phyloP scores from a whole-genome alignment of 2,329 filamentous ascomycete species.

The Graphiopsis chlorocephala region DNA sequence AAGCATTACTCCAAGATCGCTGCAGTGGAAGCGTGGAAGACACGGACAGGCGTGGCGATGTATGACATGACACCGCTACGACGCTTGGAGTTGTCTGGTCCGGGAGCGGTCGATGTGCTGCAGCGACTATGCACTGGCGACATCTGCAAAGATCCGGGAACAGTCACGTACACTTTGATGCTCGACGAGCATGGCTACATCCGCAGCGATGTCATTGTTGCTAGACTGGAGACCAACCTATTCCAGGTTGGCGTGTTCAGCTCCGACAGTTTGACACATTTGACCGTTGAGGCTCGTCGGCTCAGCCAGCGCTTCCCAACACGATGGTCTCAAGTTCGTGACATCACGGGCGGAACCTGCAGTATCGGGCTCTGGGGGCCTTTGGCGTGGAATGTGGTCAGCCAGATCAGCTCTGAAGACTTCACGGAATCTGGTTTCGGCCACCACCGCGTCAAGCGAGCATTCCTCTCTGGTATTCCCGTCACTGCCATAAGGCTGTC shows the following conservation, averaged over 20 bases:
- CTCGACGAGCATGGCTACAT: constrained; percentile 55
- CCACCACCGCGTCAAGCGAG: constrained; percentile 51
- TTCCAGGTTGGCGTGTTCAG: constrained; percentile 60
- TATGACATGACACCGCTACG: constrained; percentile 63
- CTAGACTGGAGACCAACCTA: constrained; percentile 48
- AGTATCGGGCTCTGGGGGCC: constrained; percentile 64
- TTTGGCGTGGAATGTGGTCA: constrained; percentile 51
- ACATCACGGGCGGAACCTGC: constrained; percentile 60
- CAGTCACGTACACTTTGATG: constrained; percentile 57
- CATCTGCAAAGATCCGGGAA: constrained; percentile 47
- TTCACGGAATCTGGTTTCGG: constrained; percentile 47
- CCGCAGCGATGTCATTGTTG: constrained; percentile 57
- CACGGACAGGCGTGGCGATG: constrained; percentile 59
- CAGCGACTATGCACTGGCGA: constrained; percentile 54
- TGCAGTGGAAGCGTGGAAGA: constrained; percentile 64
- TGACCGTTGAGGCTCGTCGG: constrained; percentile 51
- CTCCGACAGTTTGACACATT: constrained; percentile 54
- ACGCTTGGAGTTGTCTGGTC: constrained; percentile 57
- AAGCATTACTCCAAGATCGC: constrained; percentile 58
- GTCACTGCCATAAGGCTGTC: constrained; percentile 57
- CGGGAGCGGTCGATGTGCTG: constrained; percentile 55
- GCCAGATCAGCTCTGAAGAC: constrained; percentile 45
- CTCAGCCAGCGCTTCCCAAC: constrained; percentile 44
- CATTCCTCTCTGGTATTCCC: constrained; percentile 54
- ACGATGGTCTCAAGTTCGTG: constrained; percentile 52